A percentile compares a stretch with the other conserved stretches of the same genome.
Evolutionary conservation across 2,329 filamentous ascomycete genomes (phyloP).

Genomic region (Cercospora nicotianae): DNA sequence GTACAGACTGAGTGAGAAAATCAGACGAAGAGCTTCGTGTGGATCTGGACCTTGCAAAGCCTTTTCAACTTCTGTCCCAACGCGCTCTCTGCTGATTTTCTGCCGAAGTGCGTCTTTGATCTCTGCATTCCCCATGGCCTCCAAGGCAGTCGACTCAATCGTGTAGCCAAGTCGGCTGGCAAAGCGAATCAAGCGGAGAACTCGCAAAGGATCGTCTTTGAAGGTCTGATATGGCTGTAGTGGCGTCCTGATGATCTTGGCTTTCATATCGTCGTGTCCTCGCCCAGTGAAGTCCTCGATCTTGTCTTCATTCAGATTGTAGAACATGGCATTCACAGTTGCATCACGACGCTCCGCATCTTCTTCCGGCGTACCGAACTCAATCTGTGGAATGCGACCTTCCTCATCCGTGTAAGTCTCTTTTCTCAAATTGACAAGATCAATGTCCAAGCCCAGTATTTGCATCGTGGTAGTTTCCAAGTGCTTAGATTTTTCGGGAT

Average conservation of each 20-base stretch:
- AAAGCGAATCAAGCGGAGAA: conserved; percentile 85
- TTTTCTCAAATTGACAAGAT: conserved; percentile 90
- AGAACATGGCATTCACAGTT: conserved; percentile 93
- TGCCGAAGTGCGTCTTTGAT: conserved; percentile 75
- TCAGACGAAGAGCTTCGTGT: conserved; percentile 60
- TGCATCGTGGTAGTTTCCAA: conserved; percentile 86
- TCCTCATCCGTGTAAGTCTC: conserved; percentile 81
- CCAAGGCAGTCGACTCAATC: conserved; percentile 69
- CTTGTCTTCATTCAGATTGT: conserved; percentile 76
- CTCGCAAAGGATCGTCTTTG: conserved; percentile 85
- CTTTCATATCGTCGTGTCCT: conserved; percentile 72
- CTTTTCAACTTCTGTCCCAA: conserved; percentile 86
- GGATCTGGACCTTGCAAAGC: conserved; percentile 77
- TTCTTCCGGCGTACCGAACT: conserved; percentile 88
- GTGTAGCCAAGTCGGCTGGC: conserved; percentile 78
- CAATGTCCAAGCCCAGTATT: conserved; percentile 83
- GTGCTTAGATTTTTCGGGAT: conserved; percentile 95
- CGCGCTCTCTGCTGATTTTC: conserved; percentile 90
- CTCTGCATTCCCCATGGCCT: conserved; percentile 73
- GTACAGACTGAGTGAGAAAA: conserved; percentile 68
- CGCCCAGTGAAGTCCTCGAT: conserved; percentile 81
- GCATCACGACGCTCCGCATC: conserved; percentile 88
- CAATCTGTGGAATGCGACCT: conserved; percentile 85
- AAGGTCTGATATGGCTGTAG: conserved; percentile 89
- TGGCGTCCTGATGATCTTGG: conserved; percentile 76